These are phyloP conservation scores for Solanum tarijense DNA, from an alignment of 257 asterid genomes.

Conservation along the genomic window DNA sequence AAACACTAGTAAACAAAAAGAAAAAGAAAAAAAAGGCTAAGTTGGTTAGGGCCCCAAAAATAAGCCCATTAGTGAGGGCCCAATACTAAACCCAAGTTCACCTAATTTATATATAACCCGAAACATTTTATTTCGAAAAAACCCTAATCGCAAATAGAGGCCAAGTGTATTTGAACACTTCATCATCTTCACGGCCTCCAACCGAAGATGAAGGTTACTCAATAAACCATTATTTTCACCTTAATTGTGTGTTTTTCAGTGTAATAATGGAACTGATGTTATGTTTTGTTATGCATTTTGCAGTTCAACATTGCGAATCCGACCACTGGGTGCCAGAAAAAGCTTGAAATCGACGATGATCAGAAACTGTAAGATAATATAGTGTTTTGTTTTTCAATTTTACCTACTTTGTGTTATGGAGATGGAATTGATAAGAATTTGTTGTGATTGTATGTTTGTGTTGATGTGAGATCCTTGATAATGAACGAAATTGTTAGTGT, in stretches of 20 bases:
- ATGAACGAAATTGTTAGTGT: background rate
- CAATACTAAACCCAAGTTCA: background rate
- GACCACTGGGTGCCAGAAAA: background rate
- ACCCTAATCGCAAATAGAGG: background rate
- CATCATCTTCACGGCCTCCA: background rate
- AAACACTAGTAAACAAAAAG: too few species aligned
- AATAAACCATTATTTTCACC: background rate
- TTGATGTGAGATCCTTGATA: background rate
- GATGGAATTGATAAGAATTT: background rate
- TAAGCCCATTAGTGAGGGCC: background rate
- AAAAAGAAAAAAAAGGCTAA: background rate
- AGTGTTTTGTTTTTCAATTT: background rate
- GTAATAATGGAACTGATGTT: background rate
- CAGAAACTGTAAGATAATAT: background rate
- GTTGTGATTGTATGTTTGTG: background rate
- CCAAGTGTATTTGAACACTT: background rate
- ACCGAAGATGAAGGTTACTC: background rate
- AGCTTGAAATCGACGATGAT: background rate
- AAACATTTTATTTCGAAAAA: background rate
- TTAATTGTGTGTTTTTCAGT: background rate
- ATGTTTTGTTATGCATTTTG: background rate
- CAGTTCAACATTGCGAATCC: slow-evolving; percentile 3
- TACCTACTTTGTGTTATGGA: background rate
- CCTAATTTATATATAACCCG: background rate
- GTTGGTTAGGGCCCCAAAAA: background rate